Evolutionary conservation across 73 alveolate genomes (phyloP).

Genomic region (Uronychia binucleata): DNA sequence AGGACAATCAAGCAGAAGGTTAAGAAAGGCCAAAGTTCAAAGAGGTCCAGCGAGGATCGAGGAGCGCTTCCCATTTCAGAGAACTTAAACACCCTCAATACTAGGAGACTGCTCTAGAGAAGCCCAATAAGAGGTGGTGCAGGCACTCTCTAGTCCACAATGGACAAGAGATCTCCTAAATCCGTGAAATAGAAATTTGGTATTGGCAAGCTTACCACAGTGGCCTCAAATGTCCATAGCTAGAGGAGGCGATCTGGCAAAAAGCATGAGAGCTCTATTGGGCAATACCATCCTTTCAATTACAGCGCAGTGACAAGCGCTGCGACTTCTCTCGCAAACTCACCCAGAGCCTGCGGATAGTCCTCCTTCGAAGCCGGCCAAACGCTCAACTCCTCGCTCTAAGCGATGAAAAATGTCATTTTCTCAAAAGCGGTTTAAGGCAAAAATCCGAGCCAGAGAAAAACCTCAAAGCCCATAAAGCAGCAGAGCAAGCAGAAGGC

Average conservation of each 20-base stretch:
- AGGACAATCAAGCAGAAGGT: neutral
- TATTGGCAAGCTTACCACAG: neutral
- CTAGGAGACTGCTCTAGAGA: neutral
- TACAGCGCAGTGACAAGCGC: neutral
- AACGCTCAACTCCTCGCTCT: neutral
- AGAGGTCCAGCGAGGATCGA: neutral
- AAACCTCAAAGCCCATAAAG: too few species aligned
- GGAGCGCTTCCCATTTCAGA: neutral
- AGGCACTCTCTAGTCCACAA: neutral
- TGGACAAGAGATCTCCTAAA: neutral
- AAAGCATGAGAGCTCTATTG: neutral
- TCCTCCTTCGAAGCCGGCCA: neutral
- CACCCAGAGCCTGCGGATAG: neutral
- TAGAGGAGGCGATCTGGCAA: neutral
- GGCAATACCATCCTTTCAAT: neutral
- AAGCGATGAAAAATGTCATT: neutral
- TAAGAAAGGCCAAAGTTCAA: neutral
- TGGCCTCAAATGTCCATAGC: neutral
- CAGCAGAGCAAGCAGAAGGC: neutral
- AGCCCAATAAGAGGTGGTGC: neutral
- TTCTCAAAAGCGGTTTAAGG: neutral
- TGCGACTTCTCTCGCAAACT: neutral
- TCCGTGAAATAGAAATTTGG: neutral
- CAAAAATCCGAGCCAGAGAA: neutral
- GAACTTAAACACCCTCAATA: neutral